phyloP scores from a whole-genome alignment of 768 basidiomycete species.

The Phlegmacium glaucopus region DNA sequence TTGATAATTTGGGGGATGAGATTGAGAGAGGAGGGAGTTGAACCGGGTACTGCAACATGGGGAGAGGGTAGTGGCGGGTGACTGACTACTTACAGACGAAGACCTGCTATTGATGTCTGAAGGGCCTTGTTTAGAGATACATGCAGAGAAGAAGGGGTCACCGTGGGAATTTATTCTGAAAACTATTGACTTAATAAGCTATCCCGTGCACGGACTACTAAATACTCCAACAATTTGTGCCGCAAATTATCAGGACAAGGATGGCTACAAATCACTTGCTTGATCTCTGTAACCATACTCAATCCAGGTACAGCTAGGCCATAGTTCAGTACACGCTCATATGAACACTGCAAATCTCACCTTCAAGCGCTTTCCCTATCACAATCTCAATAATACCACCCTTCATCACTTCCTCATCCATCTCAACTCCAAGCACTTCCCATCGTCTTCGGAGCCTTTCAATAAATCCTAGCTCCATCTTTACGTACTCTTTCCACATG shows the following conservation, averaged over 20 bases:
- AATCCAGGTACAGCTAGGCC: too few species aligned
- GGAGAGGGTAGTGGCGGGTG: conserved; percentile 22
- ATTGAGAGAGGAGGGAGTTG: conserved; percentile 40
- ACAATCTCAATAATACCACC: conserved; percentile 80
- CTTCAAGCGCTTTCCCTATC: conserved; percentile 71
- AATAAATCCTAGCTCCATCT: conserved; percentile 85
- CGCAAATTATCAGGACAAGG: too few species aligned
- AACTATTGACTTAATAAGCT: too few species aligned
- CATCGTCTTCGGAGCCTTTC: conserved; percentile 78
- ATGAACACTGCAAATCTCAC: too few species aligned
- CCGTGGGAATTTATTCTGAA: conserved; percentile 7
- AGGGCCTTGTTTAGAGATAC: conserved; percentile 35
- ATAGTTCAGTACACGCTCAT: too few species aligned
- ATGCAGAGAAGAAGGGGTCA: conserved; percentile 32
- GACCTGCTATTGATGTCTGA: conserved; percentile 55
- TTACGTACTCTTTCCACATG: conserved; percentile 88
- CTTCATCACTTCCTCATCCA: conserved; percentile 55
- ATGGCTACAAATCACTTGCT: too few species aligned
- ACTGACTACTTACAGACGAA: conserved; percentile 50
- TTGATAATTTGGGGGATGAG: conserved; percentile 30
- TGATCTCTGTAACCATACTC: too few species aligned
- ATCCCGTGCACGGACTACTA: too few species aligned
- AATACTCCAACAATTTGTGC: too few species aligned
- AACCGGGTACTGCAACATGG: conserved; percentile 61
- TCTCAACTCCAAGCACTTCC: conserved; percentile 69